Base-by-base conservation (phyloP, 73 alveolate genomes). In the Paramecium sexaurelia region DNA sequence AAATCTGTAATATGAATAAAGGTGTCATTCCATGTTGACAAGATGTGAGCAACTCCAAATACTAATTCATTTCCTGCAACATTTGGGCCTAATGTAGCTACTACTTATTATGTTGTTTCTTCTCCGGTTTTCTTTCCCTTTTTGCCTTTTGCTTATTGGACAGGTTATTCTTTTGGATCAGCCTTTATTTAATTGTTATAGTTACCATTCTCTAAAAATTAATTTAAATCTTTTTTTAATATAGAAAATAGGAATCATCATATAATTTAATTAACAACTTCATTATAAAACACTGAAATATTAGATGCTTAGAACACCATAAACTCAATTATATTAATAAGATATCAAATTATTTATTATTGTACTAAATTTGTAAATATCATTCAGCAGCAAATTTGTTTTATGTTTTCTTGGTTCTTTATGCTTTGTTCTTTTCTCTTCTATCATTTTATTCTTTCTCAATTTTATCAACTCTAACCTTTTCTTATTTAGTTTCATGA, bases 1-100 rank as follows among this genome's bases (percentile, higher is more conserved):
- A 97, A 97, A 91, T 98, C 99, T 27, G 99, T 98, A 84, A 98
- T 99, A 83, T 98, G 99, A 85, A 98, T 98, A 96, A 98, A 98
- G 73, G 99, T 97, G 92, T 98, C 99, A 94, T 98, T 97, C 96
- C 98, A 98, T 75, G 99, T 95, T 57, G 99, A 99, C 85, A 94
- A 95, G 96, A 98, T 96, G 97, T 98, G 99, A 92, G 97, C 95
- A 47, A 97, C 99, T 39, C 99, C 99, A 92, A 97, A 97, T 75
- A 92, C 95, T 66, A 92, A 92, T 61, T 91, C 96, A 85, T 94
- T 97, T 43, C 92, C 95, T 33, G 85, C 85, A 27, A 78, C 95
- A 68, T 91, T 78, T 35, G 95, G 95, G 2, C 85, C 92, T 7
- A 36, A 27, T 37, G 67, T 47, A 55, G 75, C 71, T 24, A 78